phyloP scores from a whole-genome alignment of 257 asterid genomes.

The Solanum pinnatisectum region DNA sequence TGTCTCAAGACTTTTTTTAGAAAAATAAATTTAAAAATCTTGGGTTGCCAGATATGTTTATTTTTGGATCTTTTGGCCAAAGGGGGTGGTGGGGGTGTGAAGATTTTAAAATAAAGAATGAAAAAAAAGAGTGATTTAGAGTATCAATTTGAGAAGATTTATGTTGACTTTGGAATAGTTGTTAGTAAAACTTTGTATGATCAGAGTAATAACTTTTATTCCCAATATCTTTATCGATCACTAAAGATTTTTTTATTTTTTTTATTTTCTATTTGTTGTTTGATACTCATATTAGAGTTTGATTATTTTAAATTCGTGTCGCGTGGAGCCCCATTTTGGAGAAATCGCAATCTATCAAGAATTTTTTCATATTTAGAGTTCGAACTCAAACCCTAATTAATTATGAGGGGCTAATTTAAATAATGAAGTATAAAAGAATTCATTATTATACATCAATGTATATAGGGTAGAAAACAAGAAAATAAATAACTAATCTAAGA shows the following conservation, averaged over 20 bases:
- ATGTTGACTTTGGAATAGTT: not conserved
- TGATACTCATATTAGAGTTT: too few relatives aligned
- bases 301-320: too few relatives aligned
- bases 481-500: not conserved
- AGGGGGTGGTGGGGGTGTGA: not conserved
- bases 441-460: not conserved
- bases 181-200: not conserved
- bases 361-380: too few relatives aligned
- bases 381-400: too few relatives aligned
- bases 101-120: not conserved
- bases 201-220: not conserved
- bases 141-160: not conserved
- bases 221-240: not conserved
- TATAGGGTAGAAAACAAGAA: not conserved
- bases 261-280: too few relatives aligned
- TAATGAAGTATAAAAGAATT: not conserved
- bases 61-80: not conserved
- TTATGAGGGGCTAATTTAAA: too few relatives aligned
- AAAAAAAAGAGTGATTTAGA: not conserved
- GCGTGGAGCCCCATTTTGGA: not conserved
- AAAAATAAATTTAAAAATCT: not conserved
- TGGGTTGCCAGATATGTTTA: not conserved
- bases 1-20: not conserved
- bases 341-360: fast-evolving
- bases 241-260: not conserved